A percentile compares a stretch with the other conserved stretches of the same genome.
These are phyloP conservation scores for Trametes cubensis DNA, from an alignment of 768 basidiomycete species.

Conservation along the genomic window DNA sequence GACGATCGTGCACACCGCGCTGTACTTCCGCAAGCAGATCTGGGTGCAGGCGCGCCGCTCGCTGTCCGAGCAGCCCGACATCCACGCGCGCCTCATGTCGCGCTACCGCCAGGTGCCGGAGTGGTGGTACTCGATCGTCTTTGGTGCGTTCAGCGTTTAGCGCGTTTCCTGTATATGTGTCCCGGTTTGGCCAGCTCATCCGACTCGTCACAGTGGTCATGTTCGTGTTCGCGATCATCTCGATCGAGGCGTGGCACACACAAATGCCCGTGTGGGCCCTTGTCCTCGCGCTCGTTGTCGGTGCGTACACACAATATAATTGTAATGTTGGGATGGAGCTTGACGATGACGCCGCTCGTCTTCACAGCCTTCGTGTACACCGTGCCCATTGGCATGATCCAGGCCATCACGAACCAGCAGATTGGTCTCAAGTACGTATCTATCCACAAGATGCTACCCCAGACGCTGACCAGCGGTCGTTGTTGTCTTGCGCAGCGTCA, in stretches of 20 bases:
- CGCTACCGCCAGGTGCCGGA: slow-evolving; percentile 77
- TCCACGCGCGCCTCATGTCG: slow-evolving; percentile 83
- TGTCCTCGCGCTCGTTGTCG: slow-evolving; percentile 66
- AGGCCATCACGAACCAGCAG: slow-evolving; percentile 81
- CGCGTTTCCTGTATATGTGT: no score
- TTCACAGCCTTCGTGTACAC: slow-evolving; percentile 42
- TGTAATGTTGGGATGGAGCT: background rate
- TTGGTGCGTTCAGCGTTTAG: slow-evolving; percentile 35
- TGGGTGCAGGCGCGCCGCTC: slow-evolving; percentile 70
- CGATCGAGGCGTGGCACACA: slow-evolving; percentile 75
- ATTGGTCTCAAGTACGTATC: slow-evolving; percentile 56
- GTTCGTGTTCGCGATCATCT: slow-evolving; percentile 68
- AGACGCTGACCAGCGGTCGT: background rate
- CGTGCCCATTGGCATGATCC: slow-evolving; percentile 60
- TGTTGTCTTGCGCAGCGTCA: slow-evolving; percentile 47
- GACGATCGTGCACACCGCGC: slow-evolving; percentile 67
- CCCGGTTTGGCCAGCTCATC: no score
- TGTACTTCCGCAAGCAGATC: slow-evolving; percentile 81
- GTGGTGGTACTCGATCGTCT: slow-evolving; percentile 81
- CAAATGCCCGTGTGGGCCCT: slow-evolving; percentile 75
- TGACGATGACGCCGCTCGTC: background rate
- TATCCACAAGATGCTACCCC: no score
- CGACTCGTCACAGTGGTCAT: slow-evolving; percentile 46
- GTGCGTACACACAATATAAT: slow-evolving; percentile 36
- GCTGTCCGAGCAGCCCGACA: slow-evolving; percentile 79